phyloP scores from a whole-genome alignment of 2,329 filamentous ascomycete species.

The Fusarium agapanthi region DNA sequence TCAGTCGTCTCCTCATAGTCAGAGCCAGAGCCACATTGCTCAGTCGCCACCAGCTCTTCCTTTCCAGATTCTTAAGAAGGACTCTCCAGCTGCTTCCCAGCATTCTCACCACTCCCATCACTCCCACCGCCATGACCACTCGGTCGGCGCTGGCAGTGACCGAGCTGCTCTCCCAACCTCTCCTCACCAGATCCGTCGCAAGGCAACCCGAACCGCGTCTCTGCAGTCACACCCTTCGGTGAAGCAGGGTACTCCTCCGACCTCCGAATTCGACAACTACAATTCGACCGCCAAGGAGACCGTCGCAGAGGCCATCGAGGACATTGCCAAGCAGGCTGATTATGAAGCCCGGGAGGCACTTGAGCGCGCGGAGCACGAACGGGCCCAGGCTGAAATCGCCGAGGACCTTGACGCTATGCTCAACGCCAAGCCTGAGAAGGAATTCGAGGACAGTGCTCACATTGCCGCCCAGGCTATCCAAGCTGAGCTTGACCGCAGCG shows the following conservation, averaged over 20 bases:
- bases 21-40: slow-evolving; percentile 47
- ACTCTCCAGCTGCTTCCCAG: slow-evolving; percentile 51
- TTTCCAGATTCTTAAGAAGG: slow-evolving; percentile 63
- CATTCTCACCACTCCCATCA: slow-evolving; percentile 51
- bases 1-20: slow-evolving; percentile 53
- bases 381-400: slow-evolving; percentile 57
- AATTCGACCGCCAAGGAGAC: slow-evolving; percentile 66
- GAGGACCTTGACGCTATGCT: slow-evolving; percentile 59
- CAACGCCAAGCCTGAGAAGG: slow-evolving; percentile 60
- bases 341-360: slow-evolving; percentile 71
- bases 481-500: slow-evolving; percentile 63
- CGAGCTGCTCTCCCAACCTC: slow-evolving; percentile 56
- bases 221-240: slow-evolving; percentile 42
- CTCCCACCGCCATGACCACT: slow-evolving; percentile 49
- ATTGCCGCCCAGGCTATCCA: slow-evolving; percentile 59
- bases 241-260: slow-evolving; percentile 44
- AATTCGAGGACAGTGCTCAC: slow-evolving; percentile 61
- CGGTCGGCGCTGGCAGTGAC: slow-evolving; percentile 50
- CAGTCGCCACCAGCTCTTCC: slow-evolving; percentile 43
- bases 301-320: slow-evolving; percentile 74
- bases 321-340: slow-evolving; percentile 65
- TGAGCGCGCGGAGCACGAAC: slow-evolving; percentile 61
- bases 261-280: slow-evolving; percentile 44
- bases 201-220: slow-evolving; percentile 49
- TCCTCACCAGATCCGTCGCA: slow-evolving; percentile 52